phyloP scores from a whole-genome alignment of 345 rosid species.

The Populus nigra region DNA sequence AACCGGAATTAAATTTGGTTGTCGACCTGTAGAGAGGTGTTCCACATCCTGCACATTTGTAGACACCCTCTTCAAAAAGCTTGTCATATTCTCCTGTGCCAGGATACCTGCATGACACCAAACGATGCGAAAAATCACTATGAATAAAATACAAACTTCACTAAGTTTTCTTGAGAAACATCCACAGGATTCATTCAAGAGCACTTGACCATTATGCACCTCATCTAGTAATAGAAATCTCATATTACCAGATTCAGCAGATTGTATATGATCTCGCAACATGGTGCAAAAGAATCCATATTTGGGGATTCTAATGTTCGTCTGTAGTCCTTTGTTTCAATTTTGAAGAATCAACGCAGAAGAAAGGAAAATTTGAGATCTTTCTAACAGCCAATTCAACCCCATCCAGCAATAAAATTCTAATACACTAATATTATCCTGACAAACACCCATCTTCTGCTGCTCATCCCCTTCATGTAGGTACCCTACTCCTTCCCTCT shows the following conservation, averaged over 20 bases:
- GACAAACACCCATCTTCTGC: not conserved
- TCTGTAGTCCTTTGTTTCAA: not conserved
- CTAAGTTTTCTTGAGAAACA: not conserved
- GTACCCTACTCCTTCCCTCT: not conserved
- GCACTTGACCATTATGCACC: not conserved
- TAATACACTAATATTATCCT: not conserved
- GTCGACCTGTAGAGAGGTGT: constrained; percentile 79
- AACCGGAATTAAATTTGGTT: constrained; percentile 77
- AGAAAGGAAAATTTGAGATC: not conserved
- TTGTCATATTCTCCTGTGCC: constrained; percentile 88
- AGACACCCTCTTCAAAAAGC: constrained; percentile 61
- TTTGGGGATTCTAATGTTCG: not conserved
- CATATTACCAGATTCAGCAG: not conserved
- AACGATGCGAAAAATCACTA: not conserved
- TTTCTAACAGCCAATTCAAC: not conserved
- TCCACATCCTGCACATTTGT: constrained; percentile 79
- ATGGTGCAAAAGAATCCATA: not conserved
- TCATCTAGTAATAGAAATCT: not conserved
- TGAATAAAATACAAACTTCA: no score
- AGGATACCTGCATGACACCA: constrained; percentile 50
- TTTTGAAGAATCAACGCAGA: not conserved
- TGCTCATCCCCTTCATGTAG: not conserved
- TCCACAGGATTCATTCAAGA: not conserved
- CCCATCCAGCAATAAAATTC: not conserved
- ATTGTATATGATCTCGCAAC: not conserved